Evolutionary conservation across 345 rosid genomes (phyloP).

Genomic region (Pugionium dolabratum): DNA sequence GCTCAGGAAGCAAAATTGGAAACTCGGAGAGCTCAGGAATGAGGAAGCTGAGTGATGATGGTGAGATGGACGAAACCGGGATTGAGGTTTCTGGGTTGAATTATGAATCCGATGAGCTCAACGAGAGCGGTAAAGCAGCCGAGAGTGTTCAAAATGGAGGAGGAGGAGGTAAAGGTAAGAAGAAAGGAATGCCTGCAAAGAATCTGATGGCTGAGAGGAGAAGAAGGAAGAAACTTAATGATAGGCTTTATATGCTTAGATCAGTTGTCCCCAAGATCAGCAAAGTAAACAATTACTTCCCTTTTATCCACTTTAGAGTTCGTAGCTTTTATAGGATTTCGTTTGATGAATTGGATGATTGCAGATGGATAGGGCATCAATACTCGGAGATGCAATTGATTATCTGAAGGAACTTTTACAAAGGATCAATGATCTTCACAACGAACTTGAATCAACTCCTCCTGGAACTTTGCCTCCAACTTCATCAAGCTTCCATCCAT

Average conservation of each 20-base stretch:
- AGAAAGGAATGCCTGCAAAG: slow-evolving; percentile 92
- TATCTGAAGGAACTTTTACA: slow-evolving; percentile 93
- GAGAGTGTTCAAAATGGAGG: slow-evolving; percentile 53
- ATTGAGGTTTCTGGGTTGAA: slow-evolving; percentile 67
- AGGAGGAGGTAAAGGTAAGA: slow-evolving; percentile 62
- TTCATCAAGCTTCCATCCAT: slow-evolving; percentile 69
- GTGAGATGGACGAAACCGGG: slow-evolving; percentile 54
- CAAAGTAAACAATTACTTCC: slow-evolving; percentile 57
- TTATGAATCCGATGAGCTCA: slow-evolving; percentile 75
- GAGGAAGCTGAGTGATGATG: slow-evolving; percentile 46
- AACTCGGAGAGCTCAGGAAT: slow-evolving; percentile 51
- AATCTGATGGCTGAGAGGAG: slow-evolving; percentile 98
- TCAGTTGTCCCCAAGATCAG: slow-evolving; percentile 98
- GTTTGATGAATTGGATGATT: slow-evolving; percentile 21
- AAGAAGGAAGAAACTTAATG: slow-evolving; percentile 96
- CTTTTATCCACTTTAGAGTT: slow-evolving; percentile 3
- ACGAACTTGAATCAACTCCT: slow-evolving; percentile 78
- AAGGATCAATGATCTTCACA: slow-evolving; percentile 89
- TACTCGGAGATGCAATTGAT: slow-evolving; percentile 95
- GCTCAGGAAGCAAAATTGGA: slow-evolving; percentile 49
- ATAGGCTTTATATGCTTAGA: slow-evolving; percentile 95
- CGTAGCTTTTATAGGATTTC: background rate
- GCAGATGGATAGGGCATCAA: slow-evolving; percentile 98
- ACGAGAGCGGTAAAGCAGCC: slow-evolving; percentile 45
- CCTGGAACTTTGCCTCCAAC: slow-evolving; percentile 63